Evolutionary conservation across 306 rosid species (phyloP).

Genomic region (Chamaecrista fasciculata): DNA sequence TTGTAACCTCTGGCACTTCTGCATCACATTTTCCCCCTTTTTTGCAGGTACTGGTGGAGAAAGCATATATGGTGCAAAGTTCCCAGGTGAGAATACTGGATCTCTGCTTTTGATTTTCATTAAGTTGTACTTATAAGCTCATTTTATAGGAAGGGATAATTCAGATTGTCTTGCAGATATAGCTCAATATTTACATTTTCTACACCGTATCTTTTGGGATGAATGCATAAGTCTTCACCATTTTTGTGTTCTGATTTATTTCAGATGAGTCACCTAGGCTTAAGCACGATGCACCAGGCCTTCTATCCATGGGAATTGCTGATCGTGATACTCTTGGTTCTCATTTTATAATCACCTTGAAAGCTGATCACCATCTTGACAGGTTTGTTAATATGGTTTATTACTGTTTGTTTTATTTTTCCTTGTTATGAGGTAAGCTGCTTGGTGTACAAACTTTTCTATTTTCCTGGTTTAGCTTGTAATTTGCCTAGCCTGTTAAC

Average conservation of each 20-base stretch:
- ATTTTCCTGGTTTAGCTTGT: neutral
- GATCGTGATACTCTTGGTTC: conserved; percentile 81
- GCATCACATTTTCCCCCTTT: conserved; percentile 19
- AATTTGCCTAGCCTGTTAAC: conserved; percentile 9
- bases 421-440: neutral
- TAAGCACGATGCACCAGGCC: conserved; percentile 78
- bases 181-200: neutral
- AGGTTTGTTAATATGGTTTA: conserved; percentile 49
- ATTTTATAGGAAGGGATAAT: neutral
- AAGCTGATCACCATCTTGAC: conserved; percentile 74
- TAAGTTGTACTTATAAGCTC: neutral
- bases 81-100: conserved; percentile 67
- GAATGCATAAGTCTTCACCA: neutral
- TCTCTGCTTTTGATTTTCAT: neutral
- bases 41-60: conserved; percentile 90
- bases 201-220: neutral
- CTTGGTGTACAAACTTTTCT: neutral
- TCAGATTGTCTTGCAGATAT: neutral
- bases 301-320: conserved; percentile 79
- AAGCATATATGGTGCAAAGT: conserved; percentile 80
- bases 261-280: conserved; percentile 81
- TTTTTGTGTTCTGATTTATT: conserved; percentile 20
- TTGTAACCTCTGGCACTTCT: neutral
- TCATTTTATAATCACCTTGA: conserved; percentile 78
- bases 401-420: neutral